Conservation (phyloP, 2,329 filamentous ascomycete species). For the Nemania sp. region DNA sequence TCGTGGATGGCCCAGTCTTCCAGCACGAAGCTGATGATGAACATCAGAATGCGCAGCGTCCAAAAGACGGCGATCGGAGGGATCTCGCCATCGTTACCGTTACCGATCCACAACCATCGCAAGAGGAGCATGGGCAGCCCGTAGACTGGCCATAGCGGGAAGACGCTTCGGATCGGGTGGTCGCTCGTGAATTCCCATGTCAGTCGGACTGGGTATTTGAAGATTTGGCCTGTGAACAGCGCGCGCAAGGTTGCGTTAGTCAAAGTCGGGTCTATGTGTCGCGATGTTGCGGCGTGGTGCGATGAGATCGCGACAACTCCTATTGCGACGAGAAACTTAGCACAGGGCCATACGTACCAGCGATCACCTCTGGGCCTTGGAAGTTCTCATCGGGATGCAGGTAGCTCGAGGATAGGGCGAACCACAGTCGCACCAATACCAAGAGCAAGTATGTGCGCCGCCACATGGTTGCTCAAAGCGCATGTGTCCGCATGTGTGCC, state of each 20-base stretch:
- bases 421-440: constrained; percentile 85
- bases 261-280: too few species aligned
- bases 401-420: constrained; percentile 92
- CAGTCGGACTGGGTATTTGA: constrained; percentile 83
- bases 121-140: constrained; percentile 90
- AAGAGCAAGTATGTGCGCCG: constrained; percentile 85
- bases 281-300: too few species aligned
- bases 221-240: constrained; percentile 73
- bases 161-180: constrained; percentile 89
- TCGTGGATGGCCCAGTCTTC: constrained; percentile 98
- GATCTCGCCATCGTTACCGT: constrained; percentile 74
- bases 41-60: constrained; percentile 87
- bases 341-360: constrained; percentile 63
- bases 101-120: constrained; percentile 89
- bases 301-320: not conserved
- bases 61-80: constrained; percentile 89
- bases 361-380: constrained; percentile 95
- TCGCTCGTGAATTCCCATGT: constrained; percentile 97
- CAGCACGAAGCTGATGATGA: constrained; percentile 90
- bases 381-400: constrained; percentile 99
- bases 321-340: constrained; percentile 2
- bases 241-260: constrained; percentile 23
- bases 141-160: constrained; percentile 94
- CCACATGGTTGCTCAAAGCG: constrained; percentile 67
- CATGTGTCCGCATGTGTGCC: constrained; percentile 24